Percentiles rank a stretch among this genome's conserved stretches.
Conservation (phyloP, 768 basidiomycete species). For the Pleurotus tuber-regium region DNA sequence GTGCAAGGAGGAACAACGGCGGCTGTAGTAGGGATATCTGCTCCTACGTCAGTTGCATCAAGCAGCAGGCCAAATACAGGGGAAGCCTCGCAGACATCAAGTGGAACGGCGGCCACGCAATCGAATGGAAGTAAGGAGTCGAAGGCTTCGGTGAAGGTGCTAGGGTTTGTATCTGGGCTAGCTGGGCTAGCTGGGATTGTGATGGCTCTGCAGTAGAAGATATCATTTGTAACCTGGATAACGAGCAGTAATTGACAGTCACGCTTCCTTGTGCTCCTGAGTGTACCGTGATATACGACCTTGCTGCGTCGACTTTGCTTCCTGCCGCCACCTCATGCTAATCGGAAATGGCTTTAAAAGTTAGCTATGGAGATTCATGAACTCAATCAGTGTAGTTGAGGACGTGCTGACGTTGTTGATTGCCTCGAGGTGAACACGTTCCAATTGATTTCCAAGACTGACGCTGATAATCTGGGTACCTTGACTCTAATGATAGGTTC, state of each 20-base stretch:
- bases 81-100: neutral
- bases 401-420: constrained; percentile 8
- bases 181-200: neutral
- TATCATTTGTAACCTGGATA: too few species aligned
- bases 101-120: neutral
- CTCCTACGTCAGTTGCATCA: neutral
- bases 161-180: neutral
- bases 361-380: neutral
- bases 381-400: constrained; percentile 1
- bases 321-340: constrained; percentile 1
- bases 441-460: constrained; percentile 34
- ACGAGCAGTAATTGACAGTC: too few species aligned
- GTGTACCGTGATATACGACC: neutral
- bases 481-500: constrained; percentile 26
- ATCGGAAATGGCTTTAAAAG: neutral
- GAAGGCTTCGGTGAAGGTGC: constrained; percentile 2
- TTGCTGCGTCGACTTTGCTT: constrained; percentile 4
- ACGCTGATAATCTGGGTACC: constrained; percentile 31
- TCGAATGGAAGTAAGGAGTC: neutral
- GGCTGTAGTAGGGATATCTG: neutral
- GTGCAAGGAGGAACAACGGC: constrained; percentile 6
- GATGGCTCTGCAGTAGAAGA: neutral
- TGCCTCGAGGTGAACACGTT: constrained; percentile 49
- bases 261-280: too few species aligned
- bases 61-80: neutral